A percentile compares a stretch with the other conserved stretches of the same genome.
Evolutionary conservation across 805 yeast genomes (phyloP).

Genomic region (Myxozyma monticola): DNA sequence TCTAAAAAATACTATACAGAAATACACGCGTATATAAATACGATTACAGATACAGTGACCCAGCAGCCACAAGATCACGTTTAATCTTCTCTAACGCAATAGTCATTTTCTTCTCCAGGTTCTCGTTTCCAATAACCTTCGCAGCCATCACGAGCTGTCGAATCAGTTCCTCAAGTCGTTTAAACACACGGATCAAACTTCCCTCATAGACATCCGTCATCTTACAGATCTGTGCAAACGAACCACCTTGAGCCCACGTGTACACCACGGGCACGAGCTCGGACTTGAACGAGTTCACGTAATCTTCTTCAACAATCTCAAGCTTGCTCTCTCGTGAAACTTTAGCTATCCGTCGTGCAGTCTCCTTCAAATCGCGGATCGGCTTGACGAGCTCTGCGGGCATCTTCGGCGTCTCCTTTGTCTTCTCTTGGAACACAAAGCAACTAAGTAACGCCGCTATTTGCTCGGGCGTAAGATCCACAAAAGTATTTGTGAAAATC

Average conservation of each 20-base stretch:
- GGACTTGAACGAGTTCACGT: conserved; percentile 85
- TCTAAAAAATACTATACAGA: too few species aligned
- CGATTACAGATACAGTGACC: conserved; percentile 69
- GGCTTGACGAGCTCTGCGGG: conserved; percentile 94
- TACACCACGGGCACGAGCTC: conserved; percentile 96
- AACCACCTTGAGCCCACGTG: conserved; percentile 95
- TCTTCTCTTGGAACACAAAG: conserved; percentile 95
- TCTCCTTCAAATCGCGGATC: conserved; percentile 78
- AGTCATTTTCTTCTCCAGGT: conserved; percentile 84
- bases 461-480: conserved; percentile 82
- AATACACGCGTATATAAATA: not conserved
- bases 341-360: conserved; percentile 89
- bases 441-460: conserved; percentile 90
- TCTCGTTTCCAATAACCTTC: conserved; percentile 88
- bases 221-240: conserved; percentile 94
- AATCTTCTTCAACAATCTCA: conserved; percentile 87
- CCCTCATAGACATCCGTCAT: conserved; percentile 99
- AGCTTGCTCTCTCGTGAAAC: conserved; percentile 85
- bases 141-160: conserved; percentile 91
- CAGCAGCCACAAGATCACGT: conserved; percentile 89
- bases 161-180: conserved; percentile 88
- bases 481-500: conserved; percentile 93
- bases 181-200: conserved; percentile 88
- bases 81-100: conserved; percentile 81
- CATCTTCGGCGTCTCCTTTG: conserved; percentile 81